Evolutionary conservation across 768 basidiomycete genomes (phyloP).

Genomic region (Russula brevipes): DNA sequence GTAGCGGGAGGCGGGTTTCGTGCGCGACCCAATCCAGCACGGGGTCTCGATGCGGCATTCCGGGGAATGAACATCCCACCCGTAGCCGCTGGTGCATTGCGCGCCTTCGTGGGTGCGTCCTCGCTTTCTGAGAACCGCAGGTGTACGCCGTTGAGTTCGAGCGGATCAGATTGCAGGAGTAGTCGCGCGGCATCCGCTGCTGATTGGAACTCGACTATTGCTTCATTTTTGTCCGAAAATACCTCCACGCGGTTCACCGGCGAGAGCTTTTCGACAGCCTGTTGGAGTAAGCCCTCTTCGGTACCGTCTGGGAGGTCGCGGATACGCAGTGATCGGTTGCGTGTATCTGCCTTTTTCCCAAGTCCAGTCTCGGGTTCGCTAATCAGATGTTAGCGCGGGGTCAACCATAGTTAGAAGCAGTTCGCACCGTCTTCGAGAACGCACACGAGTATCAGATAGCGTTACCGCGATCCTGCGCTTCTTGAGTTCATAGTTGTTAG

Average conservation of each 20-base stretch:
- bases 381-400: not conserved
- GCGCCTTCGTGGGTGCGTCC: slow-evolving; percentile 31
- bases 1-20: slow-evolving; percentile 36
- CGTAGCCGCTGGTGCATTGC: slow-evolving; percentile 34
- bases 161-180: slow-evolving; percentile 62
- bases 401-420: not conserved
- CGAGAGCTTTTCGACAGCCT: slow-evolving; percentile 74
- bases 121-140: slow-evolving; percentile 58
- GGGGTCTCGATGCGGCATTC: slow-evolving; percentile 56
- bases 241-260: slow-evolving; percentile 70
- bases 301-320: slow-evolving; percentile 67
- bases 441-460: slow-evolving; percentile 62
- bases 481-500: slow-evolving; percentile 86
- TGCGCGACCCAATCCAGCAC: slow-evolving; percentile 62
- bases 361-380: slow-evolving; percentile 50
- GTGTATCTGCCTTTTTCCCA: slow-evolving; percentile 49
- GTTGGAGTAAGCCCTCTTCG: slow-evolving; percentile 90
- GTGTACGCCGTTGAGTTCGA: slow-evolving; percentile 59
- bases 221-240: slow-evolving; percentile 55
- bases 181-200: slow-evolving; percentile 77
- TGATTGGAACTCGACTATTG: slow-evolving; percentile 60
- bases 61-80: slow-evolving; percentile 65
- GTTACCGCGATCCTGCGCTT: slow-evolving; percentile 89
- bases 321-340: slow-evolving; percentile 70
- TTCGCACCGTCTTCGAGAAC: slow-evolving; percentile 29